A percentile compares a stretch with the other conserved stretches of the same genome.
phyloP scores from a whole-genome alignment of 306 rosid genomes.

The Prunus davidiana region DNA sequence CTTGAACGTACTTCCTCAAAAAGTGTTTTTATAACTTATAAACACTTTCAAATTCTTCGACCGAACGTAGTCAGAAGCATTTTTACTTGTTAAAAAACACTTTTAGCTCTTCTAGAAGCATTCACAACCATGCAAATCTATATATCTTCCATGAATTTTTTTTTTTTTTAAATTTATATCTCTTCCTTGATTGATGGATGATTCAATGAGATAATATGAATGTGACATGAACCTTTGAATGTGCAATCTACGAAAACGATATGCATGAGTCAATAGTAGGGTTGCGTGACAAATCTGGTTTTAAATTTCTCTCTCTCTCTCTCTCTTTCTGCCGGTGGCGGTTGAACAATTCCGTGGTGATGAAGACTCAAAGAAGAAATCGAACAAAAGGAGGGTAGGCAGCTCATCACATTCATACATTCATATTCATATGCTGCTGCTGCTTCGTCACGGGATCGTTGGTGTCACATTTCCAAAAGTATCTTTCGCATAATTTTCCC shows the following conservation, averaged over 20 bases:
- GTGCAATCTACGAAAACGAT: not conserved
- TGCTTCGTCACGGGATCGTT: slow-evolving; percentile 24
- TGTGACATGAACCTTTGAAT: not conserved
- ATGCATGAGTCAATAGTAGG: not conserved
- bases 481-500: not conserved
- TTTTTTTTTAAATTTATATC: not conserved
- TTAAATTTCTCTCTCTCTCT: not conserved
- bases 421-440: not conserved
- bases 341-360: not conserved
- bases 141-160: not conserved
- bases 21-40: no score
- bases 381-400: not conserved
- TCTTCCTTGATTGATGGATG: not conserved
- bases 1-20: no score
- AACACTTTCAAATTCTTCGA: no score
- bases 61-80: no score
- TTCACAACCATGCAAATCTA: not conserved
- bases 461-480: slow-evolving; percentile 26
- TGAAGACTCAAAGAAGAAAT: not conserved
- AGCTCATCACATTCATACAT: not conserved
- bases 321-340: not conserved
- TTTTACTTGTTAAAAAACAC: no score
- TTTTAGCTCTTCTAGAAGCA: no score
- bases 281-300: not conserved
- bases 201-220: not conserved